Conservation (phyloP, 345 rosid species). For the Acer yangbiense region DNA sequence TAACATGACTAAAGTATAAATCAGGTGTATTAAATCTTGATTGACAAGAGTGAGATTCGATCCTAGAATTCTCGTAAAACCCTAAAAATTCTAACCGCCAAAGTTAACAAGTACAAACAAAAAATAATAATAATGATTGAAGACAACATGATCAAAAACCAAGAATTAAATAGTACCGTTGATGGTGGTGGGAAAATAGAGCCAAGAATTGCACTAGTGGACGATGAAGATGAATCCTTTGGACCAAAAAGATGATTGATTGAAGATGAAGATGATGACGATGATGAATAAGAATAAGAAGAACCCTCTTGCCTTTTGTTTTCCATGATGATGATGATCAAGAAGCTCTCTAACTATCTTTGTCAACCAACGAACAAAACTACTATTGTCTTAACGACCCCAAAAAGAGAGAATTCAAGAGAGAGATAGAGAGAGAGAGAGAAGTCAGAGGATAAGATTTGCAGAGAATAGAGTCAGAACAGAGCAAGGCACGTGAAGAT, state of each 20-base stretch:
- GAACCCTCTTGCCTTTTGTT: conserved; percentile 32
- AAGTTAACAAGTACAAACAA: too few relatives aligned
- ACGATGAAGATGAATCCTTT: conserved; percentile 44
- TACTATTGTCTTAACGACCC: neutral
- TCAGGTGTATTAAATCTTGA: too few relatives aligned
- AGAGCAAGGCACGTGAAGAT: conserved; percentile 40
- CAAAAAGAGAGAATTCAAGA: too few relatives aligned
- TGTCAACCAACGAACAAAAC: conserved; percentile 52
- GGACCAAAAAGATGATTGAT: conserved; percentile 55
- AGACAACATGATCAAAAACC: neutral
- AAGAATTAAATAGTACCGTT: conserved; percentile 27
- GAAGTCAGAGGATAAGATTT: conserved; percentile 40
- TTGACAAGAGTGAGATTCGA: too few relatives aligned
- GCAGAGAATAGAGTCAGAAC: conserved; percentile 5
- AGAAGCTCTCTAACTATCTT: conserved; percentile 15
- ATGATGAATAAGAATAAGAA: conserved; percentile 11
- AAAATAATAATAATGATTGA: too few relatives aligned
- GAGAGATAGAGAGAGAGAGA: neutral
- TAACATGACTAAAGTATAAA: too few relatives aligned
- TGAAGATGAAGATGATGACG: conserved; percentile 20
- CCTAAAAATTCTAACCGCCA: too few relatives aligned
- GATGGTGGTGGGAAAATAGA: conserved; percentile 61
- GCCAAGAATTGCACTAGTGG: conserved; percentile 40
- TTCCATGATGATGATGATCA: conserved; percentile 24
- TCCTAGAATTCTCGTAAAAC: neutral